phyloP scores from a whole-genome alignment of 495 filamentous ascomycete genomes.

The Sordaria brevicollis region DNA sequence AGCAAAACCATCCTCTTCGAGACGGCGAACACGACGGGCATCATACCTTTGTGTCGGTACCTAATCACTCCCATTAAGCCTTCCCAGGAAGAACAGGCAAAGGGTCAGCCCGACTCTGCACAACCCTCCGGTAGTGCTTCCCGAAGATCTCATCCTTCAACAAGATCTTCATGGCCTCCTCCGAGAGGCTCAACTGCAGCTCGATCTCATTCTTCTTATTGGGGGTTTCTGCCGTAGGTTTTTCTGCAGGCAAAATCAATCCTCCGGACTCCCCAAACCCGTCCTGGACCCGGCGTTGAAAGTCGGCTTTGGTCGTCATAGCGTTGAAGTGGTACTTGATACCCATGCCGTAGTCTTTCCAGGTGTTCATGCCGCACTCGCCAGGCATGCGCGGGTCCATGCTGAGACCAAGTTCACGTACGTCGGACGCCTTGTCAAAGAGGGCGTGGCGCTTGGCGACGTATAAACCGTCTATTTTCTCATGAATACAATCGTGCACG shows the following conservation, averaged over 20 bases:
- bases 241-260: neutral
- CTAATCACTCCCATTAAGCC: too few species aligned
- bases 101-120: too few species aligned
- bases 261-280: neutral
- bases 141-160: neutral
- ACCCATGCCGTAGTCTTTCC: neutral
- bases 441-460: neutral
- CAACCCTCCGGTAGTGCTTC: too few species aligned
- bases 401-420: neutral
- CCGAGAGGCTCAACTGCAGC: neutral
- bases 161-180: neutral
- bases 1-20: too few species aligned
- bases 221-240: too few species aligned
- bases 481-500: too few species aligned
- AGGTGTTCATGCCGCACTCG: neutral
- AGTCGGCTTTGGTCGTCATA: neutral
- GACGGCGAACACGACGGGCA: too few species aligned
- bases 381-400: neutral
- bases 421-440: neutral
- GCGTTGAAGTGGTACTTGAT: neutral
- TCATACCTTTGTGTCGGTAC: too few species aligned
- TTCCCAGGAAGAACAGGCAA: too few species aligned
- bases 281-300: neutral
- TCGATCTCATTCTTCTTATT: neutral
- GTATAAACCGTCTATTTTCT: too few species aligned